phyloP scores from a whole-genome alignment of 2,329 filamentous ascomycete species.

The Beauveria australis region DNA sequence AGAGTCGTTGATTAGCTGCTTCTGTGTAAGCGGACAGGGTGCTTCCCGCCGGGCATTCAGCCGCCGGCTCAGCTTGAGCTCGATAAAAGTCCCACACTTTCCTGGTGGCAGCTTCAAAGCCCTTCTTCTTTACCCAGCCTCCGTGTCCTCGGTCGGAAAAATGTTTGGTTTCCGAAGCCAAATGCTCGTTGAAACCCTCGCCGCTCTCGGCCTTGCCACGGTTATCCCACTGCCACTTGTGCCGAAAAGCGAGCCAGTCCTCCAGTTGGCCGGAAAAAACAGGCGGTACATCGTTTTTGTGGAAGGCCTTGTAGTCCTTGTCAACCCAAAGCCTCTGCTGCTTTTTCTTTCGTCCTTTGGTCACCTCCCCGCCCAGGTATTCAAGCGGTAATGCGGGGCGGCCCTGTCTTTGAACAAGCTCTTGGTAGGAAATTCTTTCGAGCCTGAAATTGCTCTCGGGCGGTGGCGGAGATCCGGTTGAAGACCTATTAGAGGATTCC shows the following conservation, averaged over 20 bases:
- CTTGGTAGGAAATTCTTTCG: not conserved
- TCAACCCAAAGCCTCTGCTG: not conserved
- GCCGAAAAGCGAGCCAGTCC: not conserved
- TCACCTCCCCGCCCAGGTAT: not conserved
- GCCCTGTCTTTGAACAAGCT: not conserved
- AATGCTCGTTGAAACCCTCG: not conserved
- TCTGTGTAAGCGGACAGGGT: not conserved
- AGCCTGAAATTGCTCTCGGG: not conserved
- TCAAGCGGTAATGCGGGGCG: not conserved
- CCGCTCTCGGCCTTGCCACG: not conserved
- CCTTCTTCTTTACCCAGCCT: too few species aligned
- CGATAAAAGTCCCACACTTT: too few species aligned
- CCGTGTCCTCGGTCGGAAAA: not conserved
- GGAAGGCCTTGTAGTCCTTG: not conserved
- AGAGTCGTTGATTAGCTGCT: not conserved
- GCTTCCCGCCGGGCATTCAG: not conserved
- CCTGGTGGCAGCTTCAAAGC: too few species aligned
- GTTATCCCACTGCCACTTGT: not conserved
- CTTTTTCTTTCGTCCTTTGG: not conserved
- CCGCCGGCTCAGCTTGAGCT: not conserved
- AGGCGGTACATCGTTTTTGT: not conserved
- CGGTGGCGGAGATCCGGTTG: not conserved
- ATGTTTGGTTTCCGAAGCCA: not conserved
- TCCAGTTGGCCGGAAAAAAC: not conserved
- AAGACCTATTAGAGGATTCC: not conserved